These are phyloP conservation scores for Vitis hybrid DNA, from an alignment of 177 flowering plant species.

Conservation along the genomic window DNA sequence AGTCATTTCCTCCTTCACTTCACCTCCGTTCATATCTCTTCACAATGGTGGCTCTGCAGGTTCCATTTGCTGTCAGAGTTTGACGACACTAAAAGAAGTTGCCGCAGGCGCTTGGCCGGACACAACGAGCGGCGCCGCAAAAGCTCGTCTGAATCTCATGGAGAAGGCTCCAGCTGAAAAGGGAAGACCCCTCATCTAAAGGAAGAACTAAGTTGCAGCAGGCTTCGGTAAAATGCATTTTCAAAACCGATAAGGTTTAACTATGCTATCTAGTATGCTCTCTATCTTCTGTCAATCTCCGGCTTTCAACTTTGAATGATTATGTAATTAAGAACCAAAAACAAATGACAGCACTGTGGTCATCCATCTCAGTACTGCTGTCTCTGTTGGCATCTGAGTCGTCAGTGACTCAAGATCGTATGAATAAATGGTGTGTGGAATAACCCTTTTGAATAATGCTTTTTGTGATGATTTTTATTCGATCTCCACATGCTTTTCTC, in stretches of 20 bases:
- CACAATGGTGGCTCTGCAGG: constrained; percentile 32
- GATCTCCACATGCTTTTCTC: too few species aligned
- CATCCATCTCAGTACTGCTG: too few species aligned
- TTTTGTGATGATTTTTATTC: too few species aligned
- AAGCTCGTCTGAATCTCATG: constrained; percentile 46
- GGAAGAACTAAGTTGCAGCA: not conserved
- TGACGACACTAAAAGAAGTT: constrained; percentile 79
- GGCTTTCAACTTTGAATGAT: not conserved
- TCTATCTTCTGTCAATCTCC: constrained; percentile 84
- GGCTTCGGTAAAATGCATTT: constrained; percentile 28
- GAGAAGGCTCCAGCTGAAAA: constrained; percentile 41
- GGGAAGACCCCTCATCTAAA: constrained; percentile 12
- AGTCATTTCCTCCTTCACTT: not conserved
- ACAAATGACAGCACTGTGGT: too few species aligned
- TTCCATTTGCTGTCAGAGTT: constrained; percentile 81
- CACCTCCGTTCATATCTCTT: not conserved
- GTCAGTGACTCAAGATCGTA: too few species aligned
- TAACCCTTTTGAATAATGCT: too few species aligned
- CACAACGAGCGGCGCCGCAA: constrained; percentile 90
- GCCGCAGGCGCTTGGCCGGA: constrained; percentile 91
- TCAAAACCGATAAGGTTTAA: constrained; percentile 35
- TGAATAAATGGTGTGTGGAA: too few species aligned
- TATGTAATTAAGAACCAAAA: too few species aligned
- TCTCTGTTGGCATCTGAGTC: too few species aligned
- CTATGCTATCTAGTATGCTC: constrained; percentile 42